Evolutionary conservation across 345 rosid genomes (phyloP).

Genomic region (Isatis tinctoria): DNA sequence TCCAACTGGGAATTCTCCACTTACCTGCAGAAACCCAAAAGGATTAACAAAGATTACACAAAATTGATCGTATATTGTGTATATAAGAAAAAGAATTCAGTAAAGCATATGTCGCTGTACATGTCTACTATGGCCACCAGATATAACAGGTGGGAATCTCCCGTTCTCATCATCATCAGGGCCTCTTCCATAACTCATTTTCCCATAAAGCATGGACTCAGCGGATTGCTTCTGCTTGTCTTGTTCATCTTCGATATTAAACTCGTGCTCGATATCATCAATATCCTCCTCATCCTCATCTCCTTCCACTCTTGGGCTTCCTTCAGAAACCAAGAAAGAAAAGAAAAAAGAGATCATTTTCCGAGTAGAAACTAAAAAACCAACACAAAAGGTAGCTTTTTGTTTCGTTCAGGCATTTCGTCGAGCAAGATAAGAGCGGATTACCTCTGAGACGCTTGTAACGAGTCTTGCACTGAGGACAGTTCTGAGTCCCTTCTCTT

Average conservation of each 20-base stretch:
- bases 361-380: neutral
- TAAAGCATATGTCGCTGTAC: slow-evolving; percentile 30
- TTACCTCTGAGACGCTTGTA: slow-evolving; percentile 94
- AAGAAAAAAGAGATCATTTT: neutral
- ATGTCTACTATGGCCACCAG: slow-evolving; percentile 68
- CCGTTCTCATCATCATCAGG: slow-evolving; percentile 74
- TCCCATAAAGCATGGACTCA: slow-evolving; percentile 90
- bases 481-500: slow-evolving; percentile 82
- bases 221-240: slow-evolving; percentile 60
- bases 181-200: slow-evolving; percentile 98
- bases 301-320: slow-evolving; percentile 90
- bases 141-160: slow-evolving; percentile 57
- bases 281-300: slow-evolving; percentile 95
- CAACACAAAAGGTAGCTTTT: neutral
- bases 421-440: slow-evolving; percentile 3
- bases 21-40: slow-evolving; percentile 48
- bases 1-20: slow-evolving; percentile 87
- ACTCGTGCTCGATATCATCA: slow-evolving; percentile 93
- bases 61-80: neutral
- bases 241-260: slow-evolving; percentile 78
- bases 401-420: slow-evolving; percentile 6
- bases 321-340: slow-evolving; percentile 27
- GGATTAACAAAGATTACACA: neutral
- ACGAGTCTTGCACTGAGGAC: slow-evolving; percentile 95
- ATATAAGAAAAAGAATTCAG: neutral